Conservation (phyloP, 129 eudicot genomes). For the Glebionis coronaria region DNA sequence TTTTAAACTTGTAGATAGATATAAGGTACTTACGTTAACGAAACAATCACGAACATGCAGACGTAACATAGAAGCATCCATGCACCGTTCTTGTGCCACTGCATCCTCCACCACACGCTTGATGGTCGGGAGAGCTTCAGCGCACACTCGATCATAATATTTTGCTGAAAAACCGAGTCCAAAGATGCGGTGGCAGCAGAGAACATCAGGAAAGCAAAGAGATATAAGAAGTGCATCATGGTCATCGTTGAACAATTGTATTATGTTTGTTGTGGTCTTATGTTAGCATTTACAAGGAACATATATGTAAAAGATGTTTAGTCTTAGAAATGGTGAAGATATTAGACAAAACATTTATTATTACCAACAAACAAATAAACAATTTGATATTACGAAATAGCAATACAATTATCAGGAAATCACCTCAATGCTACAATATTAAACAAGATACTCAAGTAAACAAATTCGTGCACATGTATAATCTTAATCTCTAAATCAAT, state of each 20-base stretch:
- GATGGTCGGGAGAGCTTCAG: constrained; percentile 44
- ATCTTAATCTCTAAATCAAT: no score
- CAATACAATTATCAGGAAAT: no score
- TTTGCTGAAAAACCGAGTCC: constrained; percentile 20
- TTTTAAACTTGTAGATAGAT: no score
- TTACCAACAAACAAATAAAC: no score
- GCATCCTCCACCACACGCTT: constrained; percentile 47
- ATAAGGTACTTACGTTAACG: constrained; percentile 4
- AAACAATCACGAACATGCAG: constrained; percentile 61
- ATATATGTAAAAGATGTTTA: background rate
- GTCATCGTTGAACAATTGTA: constrained; percentile 10
- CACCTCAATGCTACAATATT: no score
- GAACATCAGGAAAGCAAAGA: constrained; percentile 13
- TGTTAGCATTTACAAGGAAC: constrained; percentile 7
- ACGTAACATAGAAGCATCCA: constrained; percentile 55
- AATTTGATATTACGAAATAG: no score
- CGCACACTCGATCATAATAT: constrained; percentile 36
- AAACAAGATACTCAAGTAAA: no score
- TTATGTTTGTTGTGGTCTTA: background rate
- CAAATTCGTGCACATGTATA: no score
- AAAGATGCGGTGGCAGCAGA: background rate
- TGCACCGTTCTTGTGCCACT: constrained; percentile 40
- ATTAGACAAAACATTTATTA: background rate
- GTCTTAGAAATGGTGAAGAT: constrained; percentile 7
- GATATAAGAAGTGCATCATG: background rate